A percentile compares a stretch with the other conserved stretches of the same genome.
Evolutionary conservation across 2,329 filamentous ascomycete species (phyloP).

Genomic region (Diaporthe citrichinensis): DNA sequence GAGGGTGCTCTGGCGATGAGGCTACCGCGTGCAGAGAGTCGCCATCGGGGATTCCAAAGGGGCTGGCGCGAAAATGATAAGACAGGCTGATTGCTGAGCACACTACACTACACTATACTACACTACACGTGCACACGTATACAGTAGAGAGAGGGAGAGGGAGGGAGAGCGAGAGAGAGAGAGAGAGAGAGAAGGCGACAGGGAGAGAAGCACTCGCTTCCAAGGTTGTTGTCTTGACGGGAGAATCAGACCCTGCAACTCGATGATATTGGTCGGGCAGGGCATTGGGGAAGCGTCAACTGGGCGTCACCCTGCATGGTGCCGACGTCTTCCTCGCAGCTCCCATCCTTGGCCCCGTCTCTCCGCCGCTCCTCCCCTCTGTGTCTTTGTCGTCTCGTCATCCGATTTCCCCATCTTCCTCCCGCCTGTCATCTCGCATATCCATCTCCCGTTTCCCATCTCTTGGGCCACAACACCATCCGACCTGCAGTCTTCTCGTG

Average conservation of each 20-base stretch:
- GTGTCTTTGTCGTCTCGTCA: slow-evolving; percentile 1
- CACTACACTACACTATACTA: background rate
- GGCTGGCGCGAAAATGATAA: background rate
- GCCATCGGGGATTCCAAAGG: background rate
- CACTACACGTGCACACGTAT: background rate
- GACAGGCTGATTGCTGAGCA: background rate
- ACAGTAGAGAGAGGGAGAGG: background rate
- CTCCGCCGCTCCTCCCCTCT: background rate
- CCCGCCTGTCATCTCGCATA: slow-evolving; percentile 12
- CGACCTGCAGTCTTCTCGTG: background rate
- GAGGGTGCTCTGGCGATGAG: slow-evolving; percentile 13
- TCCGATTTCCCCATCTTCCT: slow-evolving; percentile 8
- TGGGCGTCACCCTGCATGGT: slow-evolving; percentile 22
- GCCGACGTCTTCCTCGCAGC: slow-evolving; percentile 10
- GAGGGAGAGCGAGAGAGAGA: background rate
- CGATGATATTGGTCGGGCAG: background rate
- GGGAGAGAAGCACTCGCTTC: background rate
- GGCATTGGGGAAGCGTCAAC: background rate
- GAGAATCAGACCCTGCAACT: background rate
- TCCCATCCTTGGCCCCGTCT: background rate
- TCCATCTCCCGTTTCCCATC: background rate
- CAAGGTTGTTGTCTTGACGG: background rate
- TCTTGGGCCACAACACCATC: background rate
- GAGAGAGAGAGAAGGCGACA: background rate
- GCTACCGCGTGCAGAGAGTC: slow-evolving; percentile 9